A percentile compares a stretch with the other conserved stretches of the same genome.
Conservation (phyloP, 352 stramenopile genomes). For the Phytophthora europaea region DNA sequence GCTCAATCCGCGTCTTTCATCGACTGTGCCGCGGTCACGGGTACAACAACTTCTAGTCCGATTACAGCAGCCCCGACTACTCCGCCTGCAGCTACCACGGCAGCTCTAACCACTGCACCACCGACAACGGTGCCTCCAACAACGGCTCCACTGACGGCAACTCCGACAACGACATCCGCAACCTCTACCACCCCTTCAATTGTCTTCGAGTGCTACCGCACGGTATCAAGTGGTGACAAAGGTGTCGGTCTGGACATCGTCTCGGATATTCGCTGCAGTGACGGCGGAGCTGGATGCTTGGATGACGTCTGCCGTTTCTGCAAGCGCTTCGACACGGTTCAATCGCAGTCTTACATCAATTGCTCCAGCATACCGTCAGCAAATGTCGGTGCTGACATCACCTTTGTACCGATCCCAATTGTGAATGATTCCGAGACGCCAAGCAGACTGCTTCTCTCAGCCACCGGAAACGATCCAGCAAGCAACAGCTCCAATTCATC, state of each 20-base stretch:
- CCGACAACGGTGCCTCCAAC: conserved; percentile 4
- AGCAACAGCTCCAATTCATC: not conserved
- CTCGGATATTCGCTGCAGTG: conserved; percentile 47
- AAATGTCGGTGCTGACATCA: conserved; percentile 35
- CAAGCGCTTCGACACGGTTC: conserved; percentile 42
- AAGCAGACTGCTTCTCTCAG: conserved; percentile 12
- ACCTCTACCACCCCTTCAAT: conserved; percentile 26
- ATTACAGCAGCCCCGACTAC: conserved; percentile 1
- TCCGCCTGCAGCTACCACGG: not conserved
- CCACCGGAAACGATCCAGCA: conserved; percentile 1
- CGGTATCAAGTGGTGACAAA: conserved; percentile 42
- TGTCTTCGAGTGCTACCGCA: conserved; percentile 25
- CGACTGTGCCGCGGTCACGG: conserved; percentile 32
- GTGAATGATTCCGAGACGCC: conserved; percentile 21
- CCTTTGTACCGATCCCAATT: conserved; percentile 37
- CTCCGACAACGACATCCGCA: conserved; percentile 6
- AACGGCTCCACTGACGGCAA: conserved; percentile 2
- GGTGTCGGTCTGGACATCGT: conserved; percentile 49
- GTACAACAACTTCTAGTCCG: conserved; percentile 2
- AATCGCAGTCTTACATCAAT: conserved; percentile 43
- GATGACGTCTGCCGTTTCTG: conserved; percentile 42
- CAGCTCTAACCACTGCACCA: not conserved
- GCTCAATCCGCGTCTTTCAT: conserved; percentile 33
- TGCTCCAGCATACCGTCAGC: conserved; percentile 35
- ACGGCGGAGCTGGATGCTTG: conserved; percentile 48